phyloP scores from a whole-genome alignment of 2,329 filamentous ascomycete genomes.

The Trichoderma arundinaceum region DNA sequence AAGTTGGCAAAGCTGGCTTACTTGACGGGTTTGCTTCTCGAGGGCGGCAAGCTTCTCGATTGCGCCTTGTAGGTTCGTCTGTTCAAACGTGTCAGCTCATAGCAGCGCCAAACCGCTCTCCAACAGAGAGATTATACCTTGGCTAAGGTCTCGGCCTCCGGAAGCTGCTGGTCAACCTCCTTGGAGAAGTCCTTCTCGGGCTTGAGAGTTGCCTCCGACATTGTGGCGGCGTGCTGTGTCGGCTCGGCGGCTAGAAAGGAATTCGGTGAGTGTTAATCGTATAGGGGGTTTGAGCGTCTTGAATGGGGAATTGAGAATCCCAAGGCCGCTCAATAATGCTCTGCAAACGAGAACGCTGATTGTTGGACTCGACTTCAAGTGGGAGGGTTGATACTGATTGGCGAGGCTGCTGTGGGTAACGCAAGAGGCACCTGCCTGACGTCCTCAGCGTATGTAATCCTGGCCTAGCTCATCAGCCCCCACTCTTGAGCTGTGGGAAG shows the following conservation, averaged over 20 bases:
- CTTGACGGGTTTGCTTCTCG: slow-evolving; percentile 98
- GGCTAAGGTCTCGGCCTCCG: slow-evolving; percentile 87
- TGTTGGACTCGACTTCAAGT: slow-evolving; percentile 34
- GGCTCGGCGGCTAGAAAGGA: background rate
- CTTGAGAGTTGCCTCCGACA: slow-evolving; percentile 85
- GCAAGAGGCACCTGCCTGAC: slow-evolving; percentile 49
- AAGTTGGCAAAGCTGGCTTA: slow-evolving; percentile 48
- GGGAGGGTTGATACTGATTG: slow-evolving; percentile 29
- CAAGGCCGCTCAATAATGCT: background rate
- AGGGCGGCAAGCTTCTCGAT: slow-evolving; percentile 91
- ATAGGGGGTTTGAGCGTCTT: background rate
- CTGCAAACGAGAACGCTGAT: slow-evolving; percentile 2
- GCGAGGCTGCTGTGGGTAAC: slow-evolving; percentile 41
- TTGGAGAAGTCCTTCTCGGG: slow-evolving; percentile 99
- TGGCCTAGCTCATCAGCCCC: slow-evolving; percentile 1
- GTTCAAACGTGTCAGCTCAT: slow-evolving; percentile 32
- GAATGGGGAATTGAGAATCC: background rate
- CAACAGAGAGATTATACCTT: slow-evolving; percentile 64
- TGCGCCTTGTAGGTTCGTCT: slow-evolving; percentile 81
- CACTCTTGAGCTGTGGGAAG: slow-evolving; percentile 22
- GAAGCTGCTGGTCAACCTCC: slow-evolving; percentile 89
- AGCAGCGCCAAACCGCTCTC: background rate
- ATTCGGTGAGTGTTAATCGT: background rate
- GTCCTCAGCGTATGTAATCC: slow-evolving; percentile 32
- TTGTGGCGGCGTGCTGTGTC: slow-evolving; percentile 47